A percentile compares a stretch with the other conserved stretches of the same genome.
phyloP scores from a whole-genome alignment of 1,139 yeast species.

The Nadsonia starkeyi-henricii region DNA sequence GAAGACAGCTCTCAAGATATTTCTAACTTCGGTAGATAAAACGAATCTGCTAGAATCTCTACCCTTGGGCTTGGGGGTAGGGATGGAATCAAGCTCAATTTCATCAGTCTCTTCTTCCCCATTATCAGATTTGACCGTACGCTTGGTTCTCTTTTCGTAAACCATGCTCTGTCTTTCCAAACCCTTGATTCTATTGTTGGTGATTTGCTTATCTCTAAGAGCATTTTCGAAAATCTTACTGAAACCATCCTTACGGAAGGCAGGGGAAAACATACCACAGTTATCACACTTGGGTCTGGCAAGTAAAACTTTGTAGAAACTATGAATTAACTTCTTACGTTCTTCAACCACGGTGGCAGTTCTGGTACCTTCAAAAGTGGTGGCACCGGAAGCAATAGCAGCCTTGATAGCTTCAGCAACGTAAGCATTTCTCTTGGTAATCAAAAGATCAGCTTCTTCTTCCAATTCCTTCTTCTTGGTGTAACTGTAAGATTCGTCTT shows the following conservation, averaged over 20 bases:
- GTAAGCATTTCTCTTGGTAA: conserved; percentile 48
- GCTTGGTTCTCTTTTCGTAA: conserved; percentile 21
- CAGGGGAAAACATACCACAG: conserved; percentile 91
- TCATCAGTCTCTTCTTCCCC: conserved; percentile 17
- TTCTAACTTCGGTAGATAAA: conserved; percentile 74
- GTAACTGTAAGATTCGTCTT: conserved; percentile 16
- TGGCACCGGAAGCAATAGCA: conserved; percentile 70
- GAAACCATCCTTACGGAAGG: conserved; percentile 88
- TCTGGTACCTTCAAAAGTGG: conserved; percentile 49
- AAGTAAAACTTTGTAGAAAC: conserved; percentile 58
- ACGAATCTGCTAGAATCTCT: conserved; percentile 67
- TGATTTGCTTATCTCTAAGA: conserved; percentile 59
- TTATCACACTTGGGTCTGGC: conserved; percentile 83
- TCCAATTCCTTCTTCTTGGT: conserved; percentile 15
- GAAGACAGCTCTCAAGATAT: conserved; percentile 63
- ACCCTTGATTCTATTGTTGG: conserved; percentile 76
- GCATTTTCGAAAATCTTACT: conserved; percentile 85
- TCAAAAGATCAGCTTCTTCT: conserved; percentile 32
- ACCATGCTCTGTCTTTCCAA: conserved; percentile 60
- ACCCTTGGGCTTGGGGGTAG: conserved; percentile 31
- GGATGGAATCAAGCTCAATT: conserved; percentile 21
- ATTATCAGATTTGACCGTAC: conserved; percentile 14
- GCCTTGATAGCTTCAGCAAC: conserved; percentile 56
- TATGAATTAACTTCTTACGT: conserved; percentile 62
- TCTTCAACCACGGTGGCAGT: conserved; percentile 83